phyloP scores from a whole-genome alignment of 805 yeast genomes.

The Barnettozyma botsteinii region DNA sequence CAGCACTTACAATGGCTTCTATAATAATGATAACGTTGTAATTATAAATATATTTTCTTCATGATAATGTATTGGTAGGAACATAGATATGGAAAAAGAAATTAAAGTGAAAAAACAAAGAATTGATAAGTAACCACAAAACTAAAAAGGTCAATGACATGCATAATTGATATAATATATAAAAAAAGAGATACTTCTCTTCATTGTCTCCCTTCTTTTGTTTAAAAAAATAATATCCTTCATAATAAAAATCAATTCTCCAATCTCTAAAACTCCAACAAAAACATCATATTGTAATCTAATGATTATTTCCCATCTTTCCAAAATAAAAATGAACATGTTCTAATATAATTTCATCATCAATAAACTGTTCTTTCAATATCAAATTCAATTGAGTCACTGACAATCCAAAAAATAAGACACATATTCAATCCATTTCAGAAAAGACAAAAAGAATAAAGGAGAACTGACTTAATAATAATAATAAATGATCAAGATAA shows the following conservation, averaged over 20 bases:
- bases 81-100: too few species aligned
- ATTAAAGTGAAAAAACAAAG: background rate
- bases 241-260: background rate
- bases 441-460: background rate
- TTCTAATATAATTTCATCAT: too few species aligned
- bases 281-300: slow-evolving; percentile 1
- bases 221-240: background rate
- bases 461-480: slow-evolving; percentile 1
- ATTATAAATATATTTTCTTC: background rate
- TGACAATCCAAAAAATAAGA: too few species aligned
- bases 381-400: too few species aligned
- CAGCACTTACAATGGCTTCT: too few species aligned
- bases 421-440: too few species aligned
- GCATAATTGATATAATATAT: slow-evolving; percentile 1
- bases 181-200: background rate
- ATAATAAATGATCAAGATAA: slow-evolving; percentile 4
- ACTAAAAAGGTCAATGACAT: slow-evolving; percentile 2
- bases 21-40: background rate
- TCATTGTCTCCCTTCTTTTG: background rate
- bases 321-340: too few species aligned
- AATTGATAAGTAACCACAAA: background rate
- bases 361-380: too few species aligned
- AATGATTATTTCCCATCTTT: background rate
- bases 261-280: background rate
- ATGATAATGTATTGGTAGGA: background rate